phyloP scores from a whole-genome alignment of 2,329 filamentous ascomycete species.

The Hymenoscyphus fraxineus region DNA sequence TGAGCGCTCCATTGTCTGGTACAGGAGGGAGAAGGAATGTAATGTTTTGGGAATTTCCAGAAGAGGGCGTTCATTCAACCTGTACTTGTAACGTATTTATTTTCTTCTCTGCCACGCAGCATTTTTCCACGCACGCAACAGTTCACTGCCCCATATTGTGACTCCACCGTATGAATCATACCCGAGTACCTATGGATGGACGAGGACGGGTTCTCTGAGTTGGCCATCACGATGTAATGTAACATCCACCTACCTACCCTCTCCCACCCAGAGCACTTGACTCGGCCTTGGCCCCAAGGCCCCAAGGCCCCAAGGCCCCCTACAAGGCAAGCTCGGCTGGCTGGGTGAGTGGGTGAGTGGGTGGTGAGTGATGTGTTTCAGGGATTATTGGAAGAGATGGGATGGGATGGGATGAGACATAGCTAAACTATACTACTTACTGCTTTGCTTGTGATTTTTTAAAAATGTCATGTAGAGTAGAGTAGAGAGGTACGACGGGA shows the following conservation, averaged over 20 bases:
- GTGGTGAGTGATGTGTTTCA: neutral
- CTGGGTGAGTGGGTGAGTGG: too few relatives aligned
- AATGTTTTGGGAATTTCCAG: neutral
- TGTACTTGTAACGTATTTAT: slow-evolving; percentile 3
- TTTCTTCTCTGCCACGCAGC: neutral
- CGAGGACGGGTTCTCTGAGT: neutral
- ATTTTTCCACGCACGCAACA: neutral
- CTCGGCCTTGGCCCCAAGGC: neutral
- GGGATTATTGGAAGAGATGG: neutral
- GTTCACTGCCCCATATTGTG: neutral
- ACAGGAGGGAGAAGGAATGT: slow-evolving; percentile 6
- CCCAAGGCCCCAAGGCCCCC: too few relatives aligned
- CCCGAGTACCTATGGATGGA: too few relatives aligned
- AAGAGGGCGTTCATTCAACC: neutral
- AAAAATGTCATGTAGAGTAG: neutral
- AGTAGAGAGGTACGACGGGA: too few relatives aligned
- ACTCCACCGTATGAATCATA: neutral
- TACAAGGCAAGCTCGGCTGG: neutral
- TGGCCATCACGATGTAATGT: neutral
- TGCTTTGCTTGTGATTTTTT: neutral
- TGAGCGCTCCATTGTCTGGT: neutral
- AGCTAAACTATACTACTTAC: too few relatives aligned
- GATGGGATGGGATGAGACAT: neutral
- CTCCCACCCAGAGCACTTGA: neutral
- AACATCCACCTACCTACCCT: too few relatives aligned